Percentiles rank a stretch among this genome's conserved stretches.
Conservation (phyloP, 2,329 filamentous ascomycete species). For the Pseudocercospora fuligena region DNA sequence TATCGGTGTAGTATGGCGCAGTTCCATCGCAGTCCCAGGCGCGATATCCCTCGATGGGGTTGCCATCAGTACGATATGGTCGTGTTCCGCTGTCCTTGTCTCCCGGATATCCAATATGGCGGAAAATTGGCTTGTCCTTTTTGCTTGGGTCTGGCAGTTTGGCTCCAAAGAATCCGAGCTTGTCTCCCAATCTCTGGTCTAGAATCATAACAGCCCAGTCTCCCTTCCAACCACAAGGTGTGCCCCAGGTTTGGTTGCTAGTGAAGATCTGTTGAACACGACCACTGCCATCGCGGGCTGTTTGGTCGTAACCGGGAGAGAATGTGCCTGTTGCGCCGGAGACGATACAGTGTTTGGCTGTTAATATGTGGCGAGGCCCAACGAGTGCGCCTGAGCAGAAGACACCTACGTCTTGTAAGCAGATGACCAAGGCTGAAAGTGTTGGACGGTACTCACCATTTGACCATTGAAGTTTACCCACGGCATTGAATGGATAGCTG, state of each 20-base stretch:
- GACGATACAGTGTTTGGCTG: slow-evolving; percentile 20
- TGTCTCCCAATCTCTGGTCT: slow-evolving; percentile 14
- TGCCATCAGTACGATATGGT: slow-evolving; percentile 20
- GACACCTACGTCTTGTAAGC: neutral
- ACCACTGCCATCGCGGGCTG: slow-evolving; percentile 12
- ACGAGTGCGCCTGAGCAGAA: slow-evolving; percentile 18
- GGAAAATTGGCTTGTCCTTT: slow-evolving; percentile 7
- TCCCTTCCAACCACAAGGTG: slow-evolving; percentile 20
- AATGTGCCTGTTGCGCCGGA: slow-evolving; percentile 14
- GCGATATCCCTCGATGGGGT: slow-evolving; percentile 12
- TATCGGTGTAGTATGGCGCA: slow-evolving; percentile 20
- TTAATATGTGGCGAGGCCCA: slow-evolving; percentile 19
- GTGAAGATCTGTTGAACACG: slow-evolving; percentile 6
- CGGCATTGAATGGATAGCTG: slow-evolving; percentile 6
- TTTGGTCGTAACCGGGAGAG: slow-evolving; percentile 20
- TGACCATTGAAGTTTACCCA: slow-evolving; percentile 7
- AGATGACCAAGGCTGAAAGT: neutral
- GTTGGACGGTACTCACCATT: neutral
- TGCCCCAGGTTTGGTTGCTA: slow-evolving; percentile 11
- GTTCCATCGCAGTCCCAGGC: slow-evolving; percentile 19
- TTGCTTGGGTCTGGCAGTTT: slow-evolving; percentile 9
- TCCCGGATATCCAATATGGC: slow-evolving; percentile 20
- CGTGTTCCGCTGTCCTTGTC: slow-evolving; percentile 17
- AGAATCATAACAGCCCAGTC: slow-evolving; percentile 23
- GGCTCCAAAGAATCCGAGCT: slow-evolving; percentile 21